Base-by-base conservation (phyloP, 257 asterid genomes). In the Forsythia viridissima region DNA sequence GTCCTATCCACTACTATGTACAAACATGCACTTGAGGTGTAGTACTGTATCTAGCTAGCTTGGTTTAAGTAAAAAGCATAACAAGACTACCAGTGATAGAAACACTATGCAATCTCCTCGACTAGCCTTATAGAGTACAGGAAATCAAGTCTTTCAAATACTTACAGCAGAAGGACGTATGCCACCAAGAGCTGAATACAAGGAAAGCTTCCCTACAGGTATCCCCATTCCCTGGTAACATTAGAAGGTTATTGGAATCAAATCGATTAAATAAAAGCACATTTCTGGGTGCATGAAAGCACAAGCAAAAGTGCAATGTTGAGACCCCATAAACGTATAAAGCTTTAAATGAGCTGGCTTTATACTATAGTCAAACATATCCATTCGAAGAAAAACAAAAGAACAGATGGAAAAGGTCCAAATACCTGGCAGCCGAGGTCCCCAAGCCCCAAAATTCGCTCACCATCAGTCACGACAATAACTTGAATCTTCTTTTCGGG, bases 391-490 rank as follows among this genome's bases (percentile, higher is more conserved):
- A 41, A 80, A 30, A n/a, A 71, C 39, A 38, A 34, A 8, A 18
- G 24, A 63, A 8, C 57, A 16, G 30, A 71, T n/a, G 24, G 9
- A 18, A 73, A 42, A 67, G 21, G 71, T 12, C 44, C 70, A 74
- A 76, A 63, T 78, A 91, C 99, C 97, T 95, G 99, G 86, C 98
- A 95, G 82, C 99, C 99, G 84, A 96, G 99, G 82, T 93, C 98
- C 67, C 99, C 99, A 51, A 96, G 99, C 48, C 99, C 99, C 90
- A 96, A 84, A 83, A 96, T 96, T 59, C 99, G 86, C 77, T 96
- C 99, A 74, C 99, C 99, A 16, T 96, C 99, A 15, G 99, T 96
- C 80, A 96, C 97, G 78, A 91, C 97, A 80, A 96, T 93, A 65
- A 96, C 99, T 84, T 93, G 99, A 87, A 96, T 92, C 81, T 90